Conservation (phyloP, 805 yeast genomes). For the Ascoidea rubescens region DNA sequence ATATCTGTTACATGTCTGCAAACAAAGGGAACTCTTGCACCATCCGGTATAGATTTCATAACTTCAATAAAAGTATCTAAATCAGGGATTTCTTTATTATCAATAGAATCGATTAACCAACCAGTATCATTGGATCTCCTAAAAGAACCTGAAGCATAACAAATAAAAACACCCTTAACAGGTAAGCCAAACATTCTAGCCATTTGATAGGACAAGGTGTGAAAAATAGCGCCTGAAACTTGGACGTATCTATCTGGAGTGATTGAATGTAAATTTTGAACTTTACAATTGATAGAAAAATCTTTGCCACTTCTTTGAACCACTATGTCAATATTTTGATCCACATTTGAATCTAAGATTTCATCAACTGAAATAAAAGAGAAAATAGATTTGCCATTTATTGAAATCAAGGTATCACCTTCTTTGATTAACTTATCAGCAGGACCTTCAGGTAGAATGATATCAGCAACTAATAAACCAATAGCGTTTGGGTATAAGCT, state of each 20-base stretch:
- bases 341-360: slow-evolving; percentile 61
- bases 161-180: slow-evolving; percentile 70
- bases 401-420: slow-evolving; percentile 72
- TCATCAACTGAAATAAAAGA: slow-evolving; percentile 75
- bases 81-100: slow-evolving; percentile 61
- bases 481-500: slow-evolving; percentile 54
- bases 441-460: slow-evolving; percentile 77
- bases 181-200: slow-evolving; percentile 79
- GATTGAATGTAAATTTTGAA: slow-evolving; percentile 68
- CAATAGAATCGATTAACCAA: slow-evolving; percentile 70
- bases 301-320: slow-evolving; percentile 68
- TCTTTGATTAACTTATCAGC: slow-evolving; percentile 61
- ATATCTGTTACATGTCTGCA: slow-evolving; percentile 71
- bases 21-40: slow-evolving; percentile 51
- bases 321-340: slow-evolving; percentile 35
- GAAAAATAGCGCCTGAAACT: slow-evolving; percentile 79
- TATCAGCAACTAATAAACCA: slow-evolving; percentile 74
- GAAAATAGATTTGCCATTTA: slow-evolving; percentile 50
- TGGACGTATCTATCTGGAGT: slow-evolving; percentile 74
- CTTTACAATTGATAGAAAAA: slow-evolving; percentile 31
- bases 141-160: slow-evolving; percentile 70
- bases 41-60: slow-evolving; percentile 66
- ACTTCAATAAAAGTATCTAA: slow-evolving; percentile 67
- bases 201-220: slow-evolving; percentile 75
- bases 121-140: slow-evolving; percentile 44